A percentile compares a stretch with the other conserved stretches of the same genome.
Evolutionary conservation across 1,284 basidiomycete species (phyloP).

Genomic region (Pyrrhoderma lamaoense): DNA sequence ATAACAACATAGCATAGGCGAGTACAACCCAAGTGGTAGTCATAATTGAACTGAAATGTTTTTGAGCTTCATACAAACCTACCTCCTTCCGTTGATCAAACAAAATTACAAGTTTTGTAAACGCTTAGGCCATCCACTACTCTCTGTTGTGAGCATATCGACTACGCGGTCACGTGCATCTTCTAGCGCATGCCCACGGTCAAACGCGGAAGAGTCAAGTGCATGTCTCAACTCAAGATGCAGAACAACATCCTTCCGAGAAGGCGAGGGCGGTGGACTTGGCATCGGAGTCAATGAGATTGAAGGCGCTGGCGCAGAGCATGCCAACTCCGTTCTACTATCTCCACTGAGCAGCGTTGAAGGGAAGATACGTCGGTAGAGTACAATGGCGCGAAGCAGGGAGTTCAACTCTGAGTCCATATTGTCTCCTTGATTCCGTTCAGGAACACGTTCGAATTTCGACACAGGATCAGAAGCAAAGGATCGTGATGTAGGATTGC

Average conservation of each 20-base stretch:
- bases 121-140: conserved; percentile 4
- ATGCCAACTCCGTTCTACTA: background rate
- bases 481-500: conserved; percentile 21
- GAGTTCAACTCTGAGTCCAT: conserved; percentile 26
- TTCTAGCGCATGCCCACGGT: conserved; percentile 39
- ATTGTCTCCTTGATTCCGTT: conserved; percentile 3
- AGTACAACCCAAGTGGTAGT: too few species aligned
- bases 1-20: too few species aligned
- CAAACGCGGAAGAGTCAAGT: conserved; percentile 56
- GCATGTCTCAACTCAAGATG: conserved; percentile 39
- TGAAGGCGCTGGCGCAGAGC: conserved; percentile 10
- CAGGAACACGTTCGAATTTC: background rate
- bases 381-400: conserved; percentile 46
- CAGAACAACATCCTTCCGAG: conserved; percentile 33
- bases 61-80: background rate
- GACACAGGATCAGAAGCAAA: background rate
- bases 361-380: conserved; percentile 53
- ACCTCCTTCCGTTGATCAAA: background rate
- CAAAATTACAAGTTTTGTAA: too few species aligned
- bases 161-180: conserved; percentile 63
- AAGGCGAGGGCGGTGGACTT: conserved; percentile 53
- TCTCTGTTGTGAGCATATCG: conserved; percentile 29
- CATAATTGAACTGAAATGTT: too few species aligned
- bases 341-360: conserved; percentile 27
- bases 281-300: conserved; percentile 41